Conservation (phyloP, 345 rosid genomes). For the Aquilaria malaccensis region DNA sequence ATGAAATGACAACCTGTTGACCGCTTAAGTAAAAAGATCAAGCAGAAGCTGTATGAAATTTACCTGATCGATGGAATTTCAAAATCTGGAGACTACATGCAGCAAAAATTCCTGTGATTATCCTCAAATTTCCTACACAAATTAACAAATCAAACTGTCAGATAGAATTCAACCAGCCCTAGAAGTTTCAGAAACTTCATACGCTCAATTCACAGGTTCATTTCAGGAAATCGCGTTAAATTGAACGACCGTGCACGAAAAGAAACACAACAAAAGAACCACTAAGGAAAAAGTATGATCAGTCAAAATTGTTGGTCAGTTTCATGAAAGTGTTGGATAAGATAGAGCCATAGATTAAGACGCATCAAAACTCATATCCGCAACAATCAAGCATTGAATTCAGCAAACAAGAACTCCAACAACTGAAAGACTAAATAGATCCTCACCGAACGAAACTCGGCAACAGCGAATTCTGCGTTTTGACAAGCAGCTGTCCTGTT, state of each 20-base stretch:
- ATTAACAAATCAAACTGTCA: slow-evolving; percentile 20
- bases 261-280: not conserved
- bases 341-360: too few relatives aligned
- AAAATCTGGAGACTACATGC: slow-evolving; percentile 2
- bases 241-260: not conserved
- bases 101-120: slow-evolving; percentile 2
- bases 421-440: slow-evolving; percentile 2
- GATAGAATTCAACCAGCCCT: slow-evolving; percentile 9
- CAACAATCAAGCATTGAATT: not conserved
- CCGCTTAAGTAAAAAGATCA: slow-evolving; percentile 12
- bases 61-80: slow-evolving; percentile 40
- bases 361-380: too few relatives aligned
- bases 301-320: not conserved
- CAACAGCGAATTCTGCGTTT: not conserved
- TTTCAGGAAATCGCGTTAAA: not conserved
- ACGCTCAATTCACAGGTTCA: slow-evolving; percentile 4
- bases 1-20: slow-evolving; percentile 6
- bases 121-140: slow-evolving; percentile 11
- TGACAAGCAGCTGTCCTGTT: not conserved
- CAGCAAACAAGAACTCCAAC: slow-evolving; percentile 6
- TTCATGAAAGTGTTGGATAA: not conserved
- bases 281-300: not conserved
- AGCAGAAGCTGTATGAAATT: slow-evolving; percentile 6
- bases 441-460: not conserved
- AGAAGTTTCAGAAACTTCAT: not conserved